These are phyloP conservation scores for Rhodotorula taiwanensis DNA, from an alignment of 768 basidiomycete species.

Conservation along the genomic window DNA sequence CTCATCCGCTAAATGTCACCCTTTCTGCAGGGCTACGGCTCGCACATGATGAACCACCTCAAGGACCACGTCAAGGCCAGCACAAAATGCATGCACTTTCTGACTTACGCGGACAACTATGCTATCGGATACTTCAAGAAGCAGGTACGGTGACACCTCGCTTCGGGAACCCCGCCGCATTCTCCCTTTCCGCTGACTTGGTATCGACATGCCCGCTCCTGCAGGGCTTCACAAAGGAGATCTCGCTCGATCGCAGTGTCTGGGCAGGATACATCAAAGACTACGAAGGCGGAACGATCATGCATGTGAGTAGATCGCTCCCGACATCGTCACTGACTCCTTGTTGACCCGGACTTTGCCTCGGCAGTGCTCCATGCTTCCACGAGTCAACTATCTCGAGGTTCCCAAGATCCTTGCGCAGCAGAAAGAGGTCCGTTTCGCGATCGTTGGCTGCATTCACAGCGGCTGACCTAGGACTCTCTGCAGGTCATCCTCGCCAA, in stretches of 20 bases:
- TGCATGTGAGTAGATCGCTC: constrained; percentile 55
- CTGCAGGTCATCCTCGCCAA: constrained; percentile 67
- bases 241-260: constrained; percentile 75
- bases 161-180: no score
- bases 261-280: constrained; percentile 99
- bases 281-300: constrained; percentile 97
- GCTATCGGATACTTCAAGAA: constrained; percentile 99
- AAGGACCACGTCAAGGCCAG: constrained; percentile 86
- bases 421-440: constrained; percentile 62
- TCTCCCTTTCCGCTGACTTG: neutral
- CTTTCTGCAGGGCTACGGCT: constrained; percentile 75
- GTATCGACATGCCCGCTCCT: neutral
- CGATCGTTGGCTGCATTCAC: neutral
- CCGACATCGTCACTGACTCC: neutral
- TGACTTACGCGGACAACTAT: constrained; percentile 98
- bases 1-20: no score
- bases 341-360: neutral
- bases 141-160: no score
- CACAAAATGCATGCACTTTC: constrained; percentile 83
- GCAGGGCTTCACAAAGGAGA: constrained; percentile 88
- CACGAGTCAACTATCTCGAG: constrained; percentile 79
- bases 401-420: constrained; percentile 64
- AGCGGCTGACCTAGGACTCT: neutral
- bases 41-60: constrained; percentile 97
- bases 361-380: constrained; percentile 86